phyloP scores from a whole-genome alignment of 176 grass and related monocot species.

The Puccinellia tenuiflora region DNA sequence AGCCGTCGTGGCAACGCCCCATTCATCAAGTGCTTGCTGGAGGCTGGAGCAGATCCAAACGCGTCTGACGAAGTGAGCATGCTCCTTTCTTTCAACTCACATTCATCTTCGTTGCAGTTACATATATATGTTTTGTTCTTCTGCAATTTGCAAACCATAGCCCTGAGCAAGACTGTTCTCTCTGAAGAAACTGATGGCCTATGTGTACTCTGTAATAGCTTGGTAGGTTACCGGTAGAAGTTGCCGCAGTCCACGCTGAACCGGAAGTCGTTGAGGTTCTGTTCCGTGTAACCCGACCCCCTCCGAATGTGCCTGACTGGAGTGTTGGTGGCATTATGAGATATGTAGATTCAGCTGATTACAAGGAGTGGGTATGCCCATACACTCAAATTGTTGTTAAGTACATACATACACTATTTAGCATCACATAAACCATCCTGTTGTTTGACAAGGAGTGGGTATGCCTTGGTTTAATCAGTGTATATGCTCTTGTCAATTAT shows the following conservation, averaged over 20 bases:
- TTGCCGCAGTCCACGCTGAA: slow-evolving; percentile 1
- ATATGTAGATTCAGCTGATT: slow-evolving; percentile 4
- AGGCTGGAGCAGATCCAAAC: no score
- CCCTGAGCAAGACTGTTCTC: background rate
- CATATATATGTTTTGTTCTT: background rate
- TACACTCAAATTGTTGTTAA: background rate
- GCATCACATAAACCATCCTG: background rate
- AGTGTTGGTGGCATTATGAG: slow-evolving; percentile 6
- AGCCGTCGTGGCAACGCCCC: background rate
- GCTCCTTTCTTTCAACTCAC: background rate
- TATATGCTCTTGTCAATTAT: background rate
- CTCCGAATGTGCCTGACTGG: background rate
- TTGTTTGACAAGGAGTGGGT: no score
- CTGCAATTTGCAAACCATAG: background rate
- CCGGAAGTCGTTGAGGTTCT: background rate
- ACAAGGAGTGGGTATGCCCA: slow-evolving; percentile 13
- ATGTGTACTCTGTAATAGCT: background rate
- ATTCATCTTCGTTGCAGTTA: background rate
- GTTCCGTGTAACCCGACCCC: background rate
- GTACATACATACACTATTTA: background rate
- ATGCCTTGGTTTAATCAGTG: background rate
- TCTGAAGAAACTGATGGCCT: background rate
- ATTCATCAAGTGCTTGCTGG: slow-evolving; percentile 16
- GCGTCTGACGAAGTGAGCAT: slow-evolving; percentile 7
- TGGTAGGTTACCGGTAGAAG: slow-evolving; percentile 19